A percentile compares a stretch with the other conserved stretches of the same genome.
phyloP scores from a whole-genome alignment of 495 filamentous ascomycete genomes.

The Neurospora sublineolata region DNA sequence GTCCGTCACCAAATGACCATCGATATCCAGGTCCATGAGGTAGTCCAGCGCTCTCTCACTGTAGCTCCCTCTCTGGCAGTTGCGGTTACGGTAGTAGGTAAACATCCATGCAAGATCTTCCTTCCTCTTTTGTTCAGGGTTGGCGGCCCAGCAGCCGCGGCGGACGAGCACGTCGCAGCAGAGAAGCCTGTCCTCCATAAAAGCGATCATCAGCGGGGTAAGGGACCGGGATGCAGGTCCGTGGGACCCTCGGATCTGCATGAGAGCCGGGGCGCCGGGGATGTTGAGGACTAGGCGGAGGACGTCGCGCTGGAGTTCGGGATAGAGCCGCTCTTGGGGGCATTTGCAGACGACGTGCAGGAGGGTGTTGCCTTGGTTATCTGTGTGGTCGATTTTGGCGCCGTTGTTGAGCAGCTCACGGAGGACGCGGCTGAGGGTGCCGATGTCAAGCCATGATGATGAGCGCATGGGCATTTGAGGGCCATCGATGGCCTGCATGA shows the following conservation, averaged over 20 bases:
- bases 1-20: constrained; percentile 1
- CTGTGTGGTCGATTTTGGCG: constrained; percentile 9
- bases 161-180: constrained; percentile 17
- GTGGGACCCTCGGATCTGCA: constrained; percentile 1
- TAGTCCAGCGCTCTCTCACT: not conserved
- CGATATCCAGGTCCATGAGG: constrained; percentile 11
- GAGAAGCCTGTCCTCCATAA: constrained; percentile 4
- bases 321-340: not conserved
- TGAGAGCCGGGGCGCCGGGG: constrained; percentile 5
- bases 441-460: not conserved
- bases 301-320: not conserved
- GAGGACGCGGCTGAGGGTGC: constrained; percentile 6
- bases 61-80: not conserved
- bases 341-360: constrained; percentile 16
- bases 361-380: constrained; percentile 13
- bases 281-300: constrained; percentile 15
- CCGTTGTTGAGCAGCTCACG: constrained; percentile 9
- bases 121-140: not conserved
- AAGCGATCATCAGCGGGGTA: constrained; percentile 8
- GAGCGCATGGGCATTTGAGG: constrained; percentile 7
- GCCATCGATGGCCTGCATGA: constrained; percentile 9
- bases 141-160: constrained; percentile 6
- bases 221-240: not conserved
- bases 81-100: not conserved
- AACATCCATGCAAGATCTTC: not conserved